Evolutionary conservation across 192 early-diverging fungal genomes (phyloP).

Genomic region (Pilobolus umbonatus): DNA sequence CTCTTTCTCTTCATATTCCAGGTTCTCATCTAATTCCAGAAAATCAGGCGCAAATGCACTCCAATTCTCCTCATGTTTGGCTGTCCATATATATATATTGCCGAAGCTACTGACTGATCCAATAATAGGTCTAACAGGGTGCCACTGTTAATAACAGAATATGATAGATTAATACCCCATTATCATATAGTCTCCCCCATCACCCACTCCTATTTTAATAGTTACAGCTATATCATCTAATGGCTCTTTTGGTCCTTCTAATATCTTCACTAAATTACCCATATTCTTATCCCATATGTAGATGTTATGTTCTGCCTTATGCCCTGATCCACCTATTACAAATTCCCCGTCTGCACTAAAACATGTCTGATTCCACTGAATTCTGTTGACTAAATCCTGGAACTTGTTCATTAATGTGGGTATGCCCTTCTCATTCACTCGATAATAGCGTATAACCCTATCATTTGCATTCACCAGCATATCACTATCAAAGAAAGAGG

Average conservation of each 20-base stretch:
- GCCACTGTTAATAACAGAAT: slow-evolving; percentile 52
- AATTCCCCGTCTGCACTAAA: slow-evolving; percentile 89
- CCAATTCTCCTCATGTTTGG: slow-evolving; percentile 80
- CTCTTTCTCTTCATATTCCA: slow-evolving; percentile 90
- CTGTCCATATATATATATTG: slow-evolving; percentile 84
- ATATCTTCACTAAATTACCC: slow-evolving; percentile 81
- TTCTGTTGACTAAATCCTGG: slow-evolving; percentile 84
- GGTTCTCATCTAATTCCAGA: slow-evolving; percentile 88
- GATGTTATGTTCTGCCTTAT: slow-evolving; percentile 89
- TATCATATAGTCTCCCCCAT: not conserved
- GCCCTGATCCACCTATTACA: slow-evolving; percentile 82
- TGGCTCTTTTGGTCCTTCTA: slow-evolving; percentile 84
- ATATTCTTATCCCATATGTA: slow-evolving; percentile 88
- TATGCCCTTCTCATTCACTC: slow-evolving; percentile 36
- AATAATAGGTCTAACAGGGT: slow-evolving; percentile 80
- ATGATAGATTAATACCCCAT: not conserved
- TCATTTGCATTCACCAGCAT: slow-evolving; percentile 79
- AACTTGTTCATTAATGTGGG: slow-evolving; percentile 66
- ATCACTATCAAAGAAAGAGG: slow-evolving; percentile 50
- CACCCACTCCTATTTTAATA: not conserved
- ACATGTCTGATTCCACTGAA: slow-evolving; percentile 83
- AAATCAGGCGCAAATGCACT: slow-evolving; percentile 94
- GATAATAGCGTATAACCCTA: slow-evolving; percentile 71
- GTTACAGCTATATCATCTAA: slow-evolving; percentile 75
- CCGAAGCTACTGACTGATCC: slow-evolving; percentile 79